Evolutionary conservation across 257 asterid genomes (phyloP), one percentile per base, ranked within the genome.

Genomic region (Echium plantagineum): DNA sequence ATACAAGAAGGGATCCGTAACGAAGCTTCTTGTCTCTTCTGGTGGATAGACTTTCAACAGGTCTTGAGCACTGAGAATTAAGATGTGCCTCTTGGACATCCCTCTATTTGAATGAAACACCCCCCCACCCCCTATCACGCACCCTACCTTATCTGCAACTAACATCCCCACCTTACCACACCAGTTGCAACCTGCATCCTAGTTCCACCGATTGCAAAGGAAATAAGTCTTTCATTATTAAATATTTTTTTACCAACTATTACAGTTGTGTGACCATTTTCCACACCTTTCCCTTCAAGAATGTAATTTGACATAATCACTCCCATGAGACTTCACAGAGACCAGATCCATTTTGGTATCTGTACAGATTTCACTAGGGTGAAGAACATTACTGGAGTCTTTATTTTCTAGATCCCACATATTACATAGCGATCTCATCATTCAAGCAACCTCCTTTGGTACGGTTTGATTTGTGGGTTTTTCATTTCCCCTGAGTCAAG

Each of bases 351-450:
- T 48, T 55, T 55, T 13, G 30, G 62, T 57, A 61, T 63, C 58
- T 54, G 57, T n/a, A 42, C 54, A 65, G 56, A 52, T 63, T 59
- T 24, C 52, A 13, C 57, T 18, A 67, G 67, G 52, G 60, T 53
- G 57, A 15, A 49, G 61, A 18, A 24, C 67, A 46, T 69, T 75
- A 49, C 52, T 58, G 51, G 54, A 64, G 65, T 64, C 71, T 22
- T 20, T 62, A 78, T 42, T 42, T 42, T 42, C 62, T 20, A 62
- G 68, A 55, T 76, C 61, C 57, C 66, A 74, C 77, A 78, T 69
- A 66, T 59, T 70, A 60, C 97, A 95, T 71, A 88, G 80, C 54
- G 96, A 91, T 71, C 71, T 82, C 42, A 68, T 80, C 67, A 58
- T 68, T 74, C 83, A 75, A 48, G 52, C 26, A 42, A 69, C 69